Conservation (phyloP, 1,284 basidiomycete species). For the Tylopilus sp. region DNA sequence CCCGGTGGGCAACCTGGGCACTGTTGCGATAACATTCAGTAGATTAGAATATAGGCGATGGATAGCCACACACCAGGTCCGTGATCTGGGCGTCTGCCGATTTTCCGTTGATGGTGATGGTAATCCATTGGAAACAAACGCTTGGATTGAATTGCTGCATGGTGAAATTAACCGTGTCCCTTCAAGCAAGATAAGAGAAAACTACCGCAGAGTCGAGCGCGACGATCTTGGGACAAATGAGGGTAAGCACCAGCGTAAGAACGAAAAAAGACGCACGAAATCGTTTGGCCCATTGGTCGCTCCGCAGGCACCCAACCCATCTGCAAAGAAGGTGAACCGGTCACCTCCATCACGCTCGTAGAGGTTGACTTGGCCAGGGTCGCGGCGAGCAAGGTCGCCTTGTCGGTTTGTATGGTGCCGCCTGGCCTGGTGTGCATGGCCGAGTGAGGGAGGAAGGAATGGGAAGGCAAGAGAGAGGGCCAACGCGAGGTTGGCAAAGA, state of each 20-base stretch:
- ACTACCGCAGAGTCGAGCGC: slow-evolving; percentile 32
- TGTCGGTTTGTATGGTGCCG: slow-evolving; percentile 26
- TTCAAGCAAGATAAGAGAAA: neutral
- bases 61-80: slow-evolving; percentile 45
- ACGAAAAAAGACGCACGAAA: slow-evolving; percentile 22
- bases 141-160: slow-evolving; percentile 40
- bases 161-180: slow-evolving; percentile 7
- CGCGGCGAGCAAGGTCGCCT: slow-evolving; percentile 25
- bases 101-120: slow-evolving; percentile 53
- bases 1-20: slow-evolving; percentile 50
- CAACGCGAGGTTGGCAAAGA: slow-evolving; percentile 20
- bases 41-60: neutral
- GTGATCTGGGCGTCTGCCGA: slow-evolving; percentile 48
- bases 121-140: slow-evolving; percentile 54
- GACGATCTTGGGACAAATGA: slow-evolving; percentile 29
- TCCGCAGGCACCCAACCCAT: slow-evolving; percentile 32
- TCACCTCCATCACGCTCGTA: slow-evolving; percentile 21
- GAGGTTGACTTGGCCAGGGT: slow-evolving; percentile 23
- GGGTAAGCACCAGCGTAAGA: neutral
- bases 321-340: slow-evolving; percentile 31
- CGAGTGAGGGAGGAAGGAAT: slow-evolving; percentile 17
- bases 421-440: slow-evolving; percentile 21
- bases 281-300: slow-evolving; percentile 12
- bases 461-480: slow-evolving; percentile 19
- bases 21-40: slow-evolving; percentile 21